phyloP scores from a whole-genome alignment of 208 protist species.

The Trypanosoma caninum region DNA sequence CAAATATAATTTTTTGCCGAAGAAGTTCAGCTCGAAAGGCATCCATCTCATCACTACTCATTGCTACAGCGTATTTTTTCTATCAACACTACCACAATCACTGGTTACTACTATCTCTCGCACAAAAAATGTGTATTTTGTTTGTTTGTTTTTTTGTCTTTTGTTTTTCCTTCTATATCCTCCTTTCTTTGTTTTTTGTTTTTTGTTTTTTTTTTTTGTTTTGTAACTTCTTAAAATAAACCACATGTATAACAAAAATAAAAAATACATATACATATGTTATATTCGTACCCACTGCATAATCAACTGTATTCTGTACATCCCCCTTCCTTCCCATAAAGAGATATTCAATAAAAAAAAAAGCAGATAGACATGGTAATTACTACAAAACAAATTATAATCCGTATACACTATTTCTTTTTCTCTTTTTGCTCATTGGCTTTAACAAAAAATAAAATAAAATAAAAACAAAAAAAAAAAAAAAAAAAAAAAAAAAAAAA shows the following conservation, averaged over 20 bases:
- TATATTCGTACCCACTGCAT: not conserved
- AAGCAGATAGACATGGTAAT: not conserved
- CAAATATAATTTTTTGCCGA: slow-evolving; percentile 87
- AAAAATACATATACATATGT: not conserved
- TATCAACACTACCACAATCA: too few relatives aligned
- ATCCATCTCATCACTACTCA: slow-evolving; percentile 66
- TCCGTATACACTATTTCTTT: not conserved
- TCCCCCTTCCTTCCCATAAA: too few relatives aligned
- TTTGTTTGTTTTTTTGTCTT: not conserved
- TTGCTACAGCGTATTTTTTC: not conserved
- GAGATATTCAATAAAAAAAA: not conserved
- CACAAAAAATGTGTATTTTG: not conserved
- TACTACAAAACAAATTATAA: not conserved
- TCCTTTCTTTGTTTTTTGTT: not conserved
- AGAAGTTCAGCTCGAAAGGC: slow-evolving; percentile 82
- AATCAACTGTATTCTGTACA: too few relatives aligned
- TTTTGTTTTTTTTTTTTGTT: not conserved
- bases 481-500: not conserved
- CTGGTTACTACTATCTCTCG: not conserved
- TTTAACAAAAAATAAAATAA: not conserved
- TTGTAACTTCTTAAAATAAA: not conserved
- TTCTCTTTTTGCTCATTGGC: not conserved
- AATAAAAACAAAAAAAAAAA: not conserved
- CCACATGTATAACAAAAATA: not conserved
- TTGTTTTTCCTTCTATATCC: not conserved